Conservation (phyloP, 441 rosid genomes). For the Adansonia gregorii region DNA sequence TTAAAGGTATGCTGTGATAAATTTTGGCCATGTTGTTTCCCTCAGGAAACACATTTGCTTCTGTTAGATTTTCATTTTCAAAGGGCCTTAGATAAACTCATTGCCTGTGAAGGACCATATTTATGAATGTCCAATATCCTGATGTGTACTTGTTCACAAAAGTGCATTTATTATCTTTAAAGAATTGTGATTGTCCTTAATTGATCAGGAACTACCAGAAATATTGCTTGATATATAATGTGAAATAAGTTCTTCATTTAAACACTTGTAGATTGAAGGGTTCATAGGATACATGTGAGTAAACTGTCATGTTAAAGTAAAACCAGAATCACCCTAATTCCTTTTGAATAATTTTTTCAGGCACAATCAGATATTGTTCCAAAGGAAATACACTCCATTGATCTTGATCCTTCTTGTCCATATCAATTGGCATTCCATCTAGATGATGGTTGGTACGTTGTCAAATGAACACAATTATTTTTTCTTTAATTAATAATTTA, state of each 20-base stretch:
- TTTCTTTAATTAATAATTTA: constrained; percentile 2
- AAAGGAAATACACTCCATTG: constrained; percentile 80
- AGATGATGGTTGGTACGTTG: constrained; percentile 88
- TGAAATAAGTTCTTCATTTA: neutral
- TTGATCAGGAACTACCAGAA: constrained; percentile 1
- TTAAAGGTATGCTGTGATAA: constrained; percentile 54
- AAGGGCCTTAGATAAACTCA: neutral
- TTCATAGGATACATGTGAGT: neutral
- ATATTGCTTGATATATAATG: neutral
- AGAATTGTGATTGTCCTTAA: neutral
- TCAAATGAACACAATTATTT: constrained; percentile 19
- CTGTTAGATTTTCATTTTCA: constrained; percentile 17
- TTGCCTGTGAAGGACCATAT: neutral
- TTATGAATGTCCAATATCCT: constrained; percentile 4
- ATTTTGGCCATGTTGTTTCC: constrained; percentile 1
- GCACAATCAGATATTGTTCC: constrained; percentile 82
- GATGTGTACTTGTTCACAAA: neutral
- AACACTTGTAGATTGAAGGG: neutral
- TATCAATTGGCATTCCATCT: constrained; percentile 91
- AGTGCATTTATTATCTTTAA: neutral
- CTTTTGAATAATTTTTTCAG: constrained; percentile 42
- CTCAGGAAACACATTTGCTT: constrained; percentile 3
- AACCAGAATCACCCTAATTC: neutral
- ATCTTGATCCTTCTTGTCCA: constrained; percentile 79
- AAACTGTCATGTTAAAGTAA: neutral